A percentile compares a stretch with the other conserved stretches of the same genome.
phyloP scores from a whole-genome alignment of 441 rosid genomes.

The Sinapis alba region DNA sequence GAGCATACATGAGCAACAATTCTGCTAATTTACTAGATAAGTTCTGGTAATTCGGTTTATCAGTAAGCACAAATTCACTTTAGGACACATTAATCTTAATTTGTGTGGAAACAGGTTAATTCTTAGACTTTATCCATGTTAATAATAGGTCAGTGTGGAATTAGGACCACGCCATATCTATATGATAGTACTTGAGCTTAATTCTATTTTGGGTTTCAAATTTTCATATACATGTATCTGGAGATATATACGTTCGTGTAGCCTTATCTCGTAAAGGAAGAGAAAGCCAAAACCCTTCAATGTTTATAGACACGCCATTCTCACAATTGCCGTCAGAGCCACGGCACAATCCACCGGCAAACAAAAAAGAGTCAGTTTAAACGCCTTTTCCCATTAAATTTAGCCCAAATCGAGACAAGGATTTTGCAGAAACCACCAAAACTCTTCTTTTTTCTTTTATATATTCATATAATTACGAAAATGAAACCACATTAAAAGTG shows the following conservation, averaged over 20 bases:
- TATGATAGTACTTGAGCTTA: background rate
- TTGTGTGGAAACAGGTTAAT: background rate
- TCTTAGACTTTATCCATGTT: background rate
- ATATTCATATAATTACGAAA: background rate
- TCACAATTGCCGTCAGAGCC: conserved; percentile 25
- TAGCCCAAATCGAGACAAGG: conserved; percentile 8
- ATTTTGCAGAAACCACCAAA: conserved; percentile 23
- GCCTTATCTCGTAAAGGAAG: conserved; percentile 19
- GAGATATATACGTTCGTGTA: background rate
- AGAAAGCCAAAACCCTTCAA: conserved; percentile 7
- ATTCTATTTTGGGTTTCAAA: background rate
- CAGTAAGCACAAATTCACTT: background rate
- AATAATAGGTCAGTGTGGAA: background rate
- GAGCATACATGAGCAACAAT: background rate
- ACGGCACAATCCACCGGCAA: conserved; percentile 21
- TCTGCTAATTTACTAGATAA: background rate
- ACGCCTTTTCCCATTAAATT: conserved; percentile 23
- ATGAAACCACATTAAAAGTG: conserved; percentile 5
- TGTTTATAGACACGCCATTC: background rate
- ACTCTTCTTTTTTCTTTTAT: conserved; percentile 6
- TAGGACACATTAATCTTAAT: background rate
- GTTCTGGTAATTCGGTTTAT: background rate
- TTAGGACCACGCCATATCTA: conserved; percentile 13
- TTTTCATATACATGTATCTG: background rate
- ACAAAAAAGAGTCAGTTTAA: background rate